phyloP scores from a whole-genome alignment of 345 rosid species.

The Schrenkiella parvula region DNA sequence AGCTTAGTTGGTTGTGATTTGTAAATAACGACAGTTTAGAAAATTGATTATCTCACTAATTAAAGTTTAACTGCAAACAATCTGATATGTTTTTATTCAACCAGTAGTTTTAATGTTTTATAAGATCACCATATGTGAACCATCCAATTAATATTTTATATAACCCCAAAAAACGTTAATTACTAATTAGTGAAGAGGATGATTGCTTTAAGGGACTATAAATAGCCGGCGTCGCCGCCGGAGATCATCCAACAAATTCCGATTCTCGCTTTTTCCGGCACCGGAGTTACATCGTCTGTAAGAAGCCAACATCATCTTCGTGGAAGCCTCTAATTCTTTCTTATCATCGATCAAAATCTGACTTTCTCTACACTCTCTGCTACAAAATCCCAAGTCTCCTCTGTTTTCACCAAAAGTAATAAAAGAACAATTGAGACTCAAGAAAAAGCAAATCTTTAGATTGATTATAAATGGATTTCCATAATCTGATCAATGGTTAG shows the following conservation, averaged over 20 bases:
- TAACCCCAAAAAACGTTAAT: neutral
- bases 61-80: neutral
- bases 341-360: constrained; percentile 63
- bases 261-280: constrained; percentile 32
- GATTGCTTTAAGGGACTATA: constrained; percentile 30
- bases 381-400: constrained; percentile 81
- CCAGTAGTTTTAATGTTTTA: no score
- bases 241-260: constrained; percentile 37
- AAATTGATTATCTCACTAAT: neutral
- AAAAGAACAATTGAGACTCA: neutral
- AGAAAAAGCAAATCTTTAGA: neutral
- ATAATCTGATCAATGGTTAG: neutral
- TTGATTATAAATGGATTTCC: neutral
- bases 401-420: constrained; percentile 30
- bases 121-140: neutral
- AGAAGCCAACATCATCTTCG: constrained; percentile 40
- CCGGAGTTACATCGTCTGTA: constrained; percentile 34
- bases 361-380: constrained; percentile 62
- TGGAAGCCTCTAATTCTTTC: constrained; percentile 46
- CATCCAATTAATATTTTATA: neutral
- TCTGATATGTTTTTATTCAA: neutral
- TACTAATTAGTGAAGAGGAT: neutral
- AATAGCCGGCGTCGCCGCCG: constrained; percentile 32
- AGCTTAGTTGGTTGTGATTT: neutral
- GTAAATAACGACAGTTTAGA: neutral